These are phyloP conservation scores for Talaromyces wortmannii DNA, from an alignment of 495 filamentous ascomycete species.

Conservation along the genomic window DNA sequence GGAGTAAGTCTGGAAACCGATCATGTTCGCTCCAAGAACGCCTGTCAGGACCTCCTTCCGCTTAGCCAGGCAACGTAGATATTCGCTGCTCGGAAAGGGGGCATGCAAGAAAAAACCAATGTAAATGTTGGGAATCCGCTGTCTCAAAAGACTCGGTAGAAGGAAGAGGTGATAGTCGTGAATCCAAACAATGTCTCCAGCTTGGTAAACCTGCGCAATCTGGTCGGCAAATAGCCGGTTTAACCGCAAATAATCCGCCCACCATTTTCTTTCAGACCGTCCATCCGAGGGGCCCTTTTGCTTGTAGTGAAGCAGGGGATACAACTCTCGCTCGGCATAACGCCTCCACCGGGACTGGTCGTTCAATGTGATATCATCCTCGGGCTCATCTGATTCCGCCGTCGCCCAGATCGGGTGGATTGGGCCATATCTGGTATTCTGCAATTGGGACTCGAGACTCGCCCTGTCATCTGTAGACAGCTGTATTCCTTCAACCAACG, in stretches of 20 bases:
- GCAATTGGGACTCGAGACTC: slow-evolving; percentile 61
- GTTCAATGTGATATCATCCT: slow-evolving; percentile 60
- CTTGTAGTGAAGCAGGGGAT: slow-evolving; percentile 89
- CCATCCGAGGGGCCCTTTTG: slow-evolving; percentile 83
- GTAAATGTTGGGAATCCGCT: slow-evolving; percentile 74
- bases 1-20: slow-evolving; percentile 89
- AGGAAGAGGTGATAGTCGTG: slow-evolving; percentile 91
- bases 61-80: slow-evolving; percentile 75
- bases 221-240: slow-evolving; percentile 83
- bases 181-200: slow-evolving; percentile 83
- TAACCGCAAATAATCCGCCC: slow-evolving; percentile 83
- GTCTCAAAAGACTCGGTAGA: slow-evolving; percentile 76
- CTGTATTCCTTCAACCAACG: slow-evolving; percentile 54
- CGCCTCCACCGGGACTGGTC: slow-evolving; percentile 78
- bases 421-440: slow-evolving; percentile 58
- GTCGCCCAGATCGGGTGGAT: slow-evolving; percentile 81
- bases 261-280: slow-evolving; percentile 68
- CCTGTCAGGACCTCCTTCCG: slow-evolving; percentile 84
- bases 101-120: slow-evolving; percentile 89
- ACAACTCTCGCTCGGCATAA: slow-evolving; percentile 84
- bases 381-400: slow-evolving; percentile 56
- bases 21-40: slow-evolving; percentile 79
- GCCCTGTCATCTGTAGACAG: slow-evolving; percentile 59
- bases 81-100: slow-evolving; percentile 91
- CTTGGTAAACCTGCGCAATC: slow-evolving; percentile 77